Base-by-base conservation (phyloP, 2,329 filamentous ascomycete species). In the Rhinocladiella similis region DNA sequence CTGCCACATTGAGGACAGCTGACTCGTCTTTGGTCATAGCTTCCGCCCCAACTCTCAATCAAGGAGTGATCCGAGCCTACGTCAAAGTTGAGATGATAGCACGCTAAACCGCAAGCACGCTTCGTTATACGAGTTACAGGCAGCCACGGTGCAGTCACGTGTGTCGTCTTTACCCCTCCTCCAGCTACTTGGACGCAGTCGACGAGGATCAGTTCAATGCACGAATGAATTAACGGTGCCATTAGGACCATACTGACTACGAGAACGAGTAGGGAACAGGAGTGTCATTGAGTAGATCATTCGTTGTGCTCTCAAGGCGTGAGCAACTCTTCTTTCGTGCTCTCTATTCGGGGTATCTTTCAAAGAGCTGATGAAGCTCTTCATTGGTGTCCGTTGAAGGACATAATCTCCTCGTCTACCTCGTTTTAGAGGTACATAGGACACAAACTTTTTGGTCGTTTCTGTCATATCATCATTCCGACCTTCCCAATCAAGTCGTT, bases 331-430 rank as follows among this genome's bases (percentile, higher is more conserved):
- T 41, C 18, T 54, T 50, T 56, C 41, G 50, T 48, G 51, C 50
- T 55, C 56, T 61, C 46, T 58, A 54, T 58, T 52, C 52, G 43
- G 50, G 50, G 50, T 53, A 53, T 53, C 39, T 47, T 29, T 29
- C 38, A 50, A 47, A 51, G 50, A 62, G 62, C 62, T 64, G 62
- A 60, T 64, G 62, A 63, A 64, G 60, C 62, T 64, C 56, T 50
- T 39, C 27, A 20, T 38, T 22, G 22, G 43, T 42, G 60, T 63
- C 60, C 53, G 62, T 64, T 64, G 62, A 64, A 61, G 55, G 62
- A 64, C 60, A 47, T 52, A 42, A 48, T 29, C 49, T 25, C 42
- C 46, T 53, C 33, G 35, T 43, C 48, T 39, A 7, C 27, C 22
- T 33, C 29, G 25, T 42, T 41, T 20, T 18, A 9, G 46, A 42